Base-by-base conservation (phyloP, 805 yeast genomes). In the Nakazawaea laoshanensis region DNA sequence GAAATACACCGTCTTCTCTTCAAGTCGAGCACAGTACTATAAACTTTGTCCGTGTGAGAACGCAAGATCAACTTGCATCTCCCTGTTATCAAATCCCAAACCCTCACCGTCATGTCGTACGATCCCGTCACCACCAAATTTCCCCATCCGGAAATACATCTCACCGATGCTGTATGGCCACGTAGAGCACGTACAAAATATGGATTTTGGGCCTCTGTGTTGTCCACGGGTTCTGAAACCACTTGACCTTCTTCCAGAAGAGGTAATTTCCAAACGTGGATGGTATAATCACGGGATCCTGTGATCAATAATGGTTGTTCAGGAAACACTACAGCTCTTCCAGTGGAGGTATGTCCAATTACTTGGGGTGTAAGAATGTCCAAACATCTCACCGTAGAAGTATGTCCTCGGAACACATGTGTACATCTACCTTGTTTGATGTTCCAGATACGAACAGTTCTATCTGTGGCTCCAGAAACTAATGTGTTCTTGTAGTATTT, bases 381-480 rank as follows among this genome's bases (percentile, higher is more conserved):
- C 42, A 89, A 63, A 51, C 96, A 89, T 50, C 97, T 67, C 15
- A 88, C 95, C 0, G 97, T 88, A 0, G 96, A 85, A 0, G 88
- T 78, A 49, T 88, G 97, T 0, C 96, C 96, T 36, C 77, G 67
- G 52, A 92, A 86, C 2, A 92, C 74, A 55, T 89, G 96, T 0
- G 96, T 85, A 52, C 97, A 89, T 42, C 69, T 69, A 2, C 89
- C 95, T 15, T 81, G 76, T 36, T 71, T 67, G 40, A 88, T 75
- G 50, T 88, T 85, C 98, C 98, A 92, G 4, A 92, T 76, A 38
- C 98, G 70, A 3, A 92, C 94, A 1, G 95, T 79, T 44, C 96
- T 70, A 57, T 92, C 98, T 0, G 96, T 89, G 2, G 95, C 81
- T 0, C 97, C 98, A 39, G 94, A 82, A 1, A 89, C 95, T 28